These are phyloP conservation scores for Candida oleophila DNA, from an alignment of 805 yeast species.

Conservation along the genomic window DNA sequence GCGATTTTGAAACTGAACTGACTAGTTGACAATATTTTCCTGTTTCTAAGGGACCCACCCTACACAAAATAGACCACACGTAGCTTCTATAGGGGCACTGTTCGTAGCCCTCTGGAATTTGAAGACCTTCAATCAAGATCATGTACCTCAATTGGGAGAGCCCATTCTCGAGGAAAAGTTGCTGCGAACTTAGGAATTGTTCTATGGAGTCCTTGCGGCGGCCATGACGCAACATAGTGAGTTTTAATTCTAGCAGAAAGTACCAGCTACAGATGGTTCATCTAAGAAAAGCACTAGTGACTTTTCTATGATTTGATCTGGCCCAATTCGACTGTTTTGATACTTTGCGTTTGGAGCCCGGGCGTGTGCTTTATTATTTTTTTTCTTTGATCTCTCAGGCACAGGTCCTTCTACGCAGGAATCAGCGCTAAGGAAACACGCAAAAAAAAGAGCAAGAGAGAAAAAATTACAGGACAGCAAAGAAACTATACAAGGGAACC, in stretches of 20 bases:
- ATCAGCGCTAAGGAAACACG: background rate
- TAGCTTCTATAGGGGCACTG: slow-evolving; percentile 68
- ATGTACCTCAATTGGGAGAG: slow-evolving; percentile 35
- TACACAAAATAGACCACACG: slow-evolving; percentile 76
- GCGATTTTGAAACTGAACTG: slow-evolving; percentile 50
- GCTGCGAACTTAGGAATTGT: slow-evolving; percentile 37
- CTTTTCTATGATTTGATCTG: too few species aligned
- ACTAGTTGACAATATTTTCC: slow-evolving; percentile 51
- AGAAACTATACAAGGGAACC: background rate
- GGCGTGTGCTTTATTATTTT: background rate
- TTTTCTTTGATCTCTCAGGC: background rate
- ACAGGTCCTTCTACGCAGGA: background rate
- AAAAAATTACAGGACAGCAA: background rate
- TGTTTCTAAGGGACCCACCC: slow-evolving; percentile 60
- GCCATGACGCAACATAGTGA: slow-evolving; percentile 13
- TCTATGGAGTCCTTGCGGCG: slow-evolving; percentile 38
- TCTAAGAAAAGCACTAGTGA: too few species aligned
- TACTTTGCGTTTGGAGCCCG: background rate
- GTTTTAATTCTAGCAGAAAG: too few species aligned
- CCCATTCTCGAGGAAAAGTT: slow-evolving; percentile 32
- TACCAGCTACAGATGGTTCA: too few species aligned
- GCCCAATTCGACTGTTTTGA: background rate
- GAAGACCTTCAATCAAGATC: slow-evolving; percentile 42
- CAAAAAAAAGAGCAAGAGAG: background rate
- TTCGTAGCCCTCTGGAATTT: slow-evolving; percentile 44